Base-by-base conservation (phyloP, 1,284 basidiomycete genomes). In the Thecaphora thlaspeos region DNA sequence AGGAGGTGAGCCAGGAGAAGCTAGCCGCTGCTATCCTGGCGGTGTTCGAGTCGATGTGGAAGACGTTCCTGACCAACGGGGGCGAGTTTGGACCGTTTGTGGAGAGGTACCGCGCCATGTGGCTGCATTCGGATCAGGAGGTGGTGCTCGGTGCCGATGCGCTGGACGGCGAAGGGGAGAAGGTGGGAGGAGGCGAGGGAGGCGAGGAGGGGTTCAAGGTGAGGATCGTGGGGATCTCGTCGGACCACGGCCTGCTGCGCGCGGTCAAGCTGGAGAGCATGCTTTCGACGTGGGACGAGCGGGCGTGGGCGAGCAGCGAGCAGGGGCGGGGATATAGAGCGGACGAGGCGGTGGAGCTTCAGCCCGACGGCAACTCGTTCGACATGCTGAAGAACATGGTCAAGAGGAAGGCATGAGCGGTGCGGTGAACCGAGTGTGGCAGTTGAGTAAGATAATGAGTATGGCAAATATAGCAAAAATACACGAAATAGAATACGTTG, bases 281-380 rank as follows among this genome's bases (percentile, higher is more conserved):
- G 14, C 34, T 71, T 1, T 44, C 37, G 4, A 38, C 60, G 1
- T 40, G 28, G 5, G 70, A 71, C 41, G 47, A 39, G 5, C 55
- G 38, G 22, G 70, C 72, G 5, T 75, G 71, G 72, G 50, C 57
- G 1, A 12, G 17, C 36, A 23, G 8, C 41, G 30, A 17, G 43
- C 22, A 24, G 34, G 24, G 19, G 26, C 14, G 34, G 10, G 36
- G 36, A 3, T 28, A 28, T 28, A 11, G 26, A 11, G 26, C 11
- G 7, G 41, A 37, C 28, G 59, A 58, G 32, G 40, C 61, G 32
- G 81, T 85, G 39, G 84, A 86, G 69, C 73, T 86, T 19, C 94
- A 96, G 78, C 95, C 94, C 2, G 92, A 97, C 73, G 91, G 93
- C 26, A 99, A 99, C 78, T 90, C 89, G 73, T 97, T 98, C 72